phyloP scores from a whole-genome alignment of 2,329 filamentous ascomycete genomes.

The Neoarthrinium moseri region DNA sequence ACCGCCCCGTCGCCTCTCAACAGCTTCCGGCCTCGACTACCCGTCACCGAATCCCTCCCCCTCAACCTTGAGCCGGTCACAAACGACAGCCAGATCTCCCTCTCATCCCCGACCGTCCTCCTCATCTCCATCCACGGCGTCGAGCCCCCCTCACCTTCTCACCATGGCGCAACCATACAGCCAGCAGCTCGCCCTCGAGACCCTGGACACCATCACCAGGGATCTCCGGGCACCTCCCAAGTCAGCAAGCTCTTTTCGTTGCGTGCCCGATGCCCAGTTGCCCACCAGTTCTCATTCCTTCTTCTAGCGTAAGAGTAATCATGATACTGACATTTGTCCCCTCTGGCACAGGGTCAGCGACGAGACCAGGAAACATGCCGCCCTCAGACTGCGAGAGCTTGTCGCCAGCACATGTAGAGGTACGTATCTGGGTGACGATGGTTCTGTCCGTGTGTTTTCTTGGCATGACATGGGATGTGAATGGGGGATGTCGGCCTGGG shows the following conservation, averaged over 20 bases:
- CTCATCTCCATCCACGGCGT: conserved; percentile 2
- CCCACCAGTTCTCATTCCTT: background rate
- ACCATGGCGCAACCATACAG: conserved; percentile 35
- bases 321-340: conserved; percentile 3
- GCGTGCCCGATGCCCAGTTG: too few relatives aligned
- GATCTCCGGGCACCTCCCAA: conserved; percentile 57
- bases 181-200: conserved; percentile 52
- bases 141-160: conserved; percentile 15
- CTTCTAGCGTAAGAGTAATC: background rate
- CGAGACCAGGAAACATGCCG: conserved; percentile 51
- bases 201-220: conserved; percentile 52
- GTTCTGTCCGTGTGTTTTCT: too few relatives aligned
- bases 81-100: too few relatives aligned
- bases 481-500: too few relatives aligned
- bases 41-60: background rate
- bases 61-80: too few relatives aligned
- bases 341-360: conserved; percentile 38
- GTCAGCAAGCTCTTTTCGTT: conserved; percentile 30
- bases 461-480: too few relatives aligned
- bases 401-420: conserved; percentile 56
- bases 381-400: conserved; percentile 53
- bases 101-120: too few relatives aligned
- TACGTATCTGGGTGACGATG: too few relatives aligned
- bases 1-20: background rate
- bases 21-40: background rate